Evolutionary conservation across 2,329 filamentous ascomycete genomes (phyloP), one percentile per base, ranked within the genome.

Genomic region (Cladosporium sphaerospermum): DNA sequence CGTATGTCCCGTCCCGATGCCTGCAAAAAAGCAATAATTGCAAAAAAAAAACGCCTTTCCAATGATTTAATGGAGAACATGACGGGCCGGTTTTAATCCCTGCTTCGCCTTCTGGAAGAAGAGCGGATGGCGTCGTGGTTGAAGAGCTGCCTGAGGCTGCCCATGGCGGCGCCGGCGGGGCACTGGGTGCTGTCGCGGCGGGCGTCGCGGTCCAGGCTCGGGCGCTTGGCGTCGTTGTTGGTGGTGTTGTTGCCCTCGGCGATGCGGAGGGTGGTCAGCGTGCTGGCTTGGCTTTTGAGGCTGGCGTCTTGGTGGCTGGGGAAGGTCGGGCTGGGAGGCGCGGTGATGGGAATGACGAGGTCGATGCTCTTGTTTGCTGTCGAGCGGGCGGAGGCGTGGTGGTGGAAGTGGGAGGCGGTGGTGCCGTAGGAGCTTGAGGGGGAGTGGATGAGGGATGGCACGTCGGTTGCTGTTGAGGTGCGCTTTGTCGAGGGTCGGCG

Each of bases 381-480:
- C 1, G 68, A 71, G 54, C 14, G 70, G 71, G 58, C 70, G 70
- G 36, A 66, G 70, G 57, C 70, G 65, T 5, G 68, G 69, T 37
- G 67, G 67, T 6, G 73, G 61, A 1, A 71, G 71, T 42, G 71
- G 10, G 73, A 76, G 42, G 62, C 61, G 4, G 58, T 56, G 2
- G 69, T 73, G 61, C 72, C 73, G 51, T 71, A 61, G 7, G 73
- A 73, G 7, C 72, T 75, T 23, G 70, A 67, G 8, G 75, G 74
- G 3, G 75, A 75, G 59, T 76, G 71, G 31, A 70, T 71, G 44
- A 76, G 66, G 13, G 74, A 76, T 3, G 75, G 73, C 23, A 73
- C 61, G 52, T 66, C 64, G 57, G 65, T 71, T 55, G 65, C 61
- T 41, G 67, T 61, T 13, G 49, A 52, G 5, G 53, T 16, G 23